phyloP scores from a whole-genome alignment of 495 filamentous ascomycete genomes.

The Rhizodiscina lignyota region DNA sequence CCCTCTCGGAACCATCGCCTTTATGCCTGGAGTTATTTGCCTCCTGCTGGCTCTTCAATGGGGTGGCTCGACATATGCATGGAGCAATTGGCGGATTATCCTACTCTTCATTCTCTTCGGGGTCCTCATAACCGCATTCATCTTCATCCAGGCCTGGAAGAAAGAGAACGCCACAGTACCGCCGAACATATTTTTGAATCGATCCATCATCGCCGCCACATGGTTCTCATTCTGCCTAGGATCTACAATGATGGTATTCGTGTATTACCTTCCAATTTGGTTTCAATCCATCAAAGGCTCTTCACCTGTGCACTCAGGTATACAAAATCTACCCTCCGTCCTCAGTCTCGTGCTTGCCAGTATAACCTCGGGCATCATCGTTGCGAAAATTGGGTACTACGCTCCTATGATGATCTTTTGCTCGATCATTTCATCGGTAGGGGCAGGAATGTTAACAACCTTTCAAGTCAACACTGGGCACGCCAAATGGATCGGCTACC shows the following conservation, averaged over 20 bases:
- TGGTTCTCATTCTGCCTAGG: constrained; percentile 21
- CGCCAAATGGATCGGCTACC: constrained; percentile 64
- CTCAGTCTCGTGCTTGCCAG: constrained; percentile 43
- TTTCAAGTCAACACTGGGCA: constrained; percentile 35
- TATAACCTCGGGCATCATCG: constrained; percentile 40
- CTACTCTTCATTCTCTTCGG: constrained; percentile 27
- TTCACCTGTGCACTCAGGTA: constrained; percentile 51
- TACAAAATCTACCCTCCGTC: constrained; percentile 62
- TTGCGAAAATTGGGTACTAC: constrained; percentile 57
- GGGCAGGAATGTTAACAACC: constrained; percentile 52
- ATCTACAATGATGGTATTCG: constrained; percentile 20
- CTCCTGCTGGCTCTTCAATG: constrained; percentile 49
- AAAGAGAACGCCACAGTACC: constrained; percentile 29
- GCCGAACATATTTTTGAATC: constrained; percentile 27
- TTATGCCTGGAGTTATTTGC: constrained; percentile 37
- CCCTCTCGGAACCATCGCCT: constrained; percentile 29
- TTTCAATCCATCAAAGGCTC: constrained; percentile 72
- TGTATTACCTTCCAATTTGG: constrained; percentile 60
- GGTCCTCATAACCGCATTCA: constrained; percentile 30
- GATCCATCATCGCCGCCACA: constrained; percentile 24
- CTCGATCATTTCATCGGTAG: constrained; percentile 42
- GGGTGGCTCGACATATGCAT: constrained; percentile 38
- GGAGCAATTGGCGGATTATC: constrained; percentile 26
- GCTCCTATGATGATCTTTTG: constrained; percentile 52
- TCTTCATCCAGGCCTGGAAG: constrained; percentile 31